Evolutionary conservation across 345 rosid species (phyloP).

Genomic region (Cardamine resedifolia): DNA sequence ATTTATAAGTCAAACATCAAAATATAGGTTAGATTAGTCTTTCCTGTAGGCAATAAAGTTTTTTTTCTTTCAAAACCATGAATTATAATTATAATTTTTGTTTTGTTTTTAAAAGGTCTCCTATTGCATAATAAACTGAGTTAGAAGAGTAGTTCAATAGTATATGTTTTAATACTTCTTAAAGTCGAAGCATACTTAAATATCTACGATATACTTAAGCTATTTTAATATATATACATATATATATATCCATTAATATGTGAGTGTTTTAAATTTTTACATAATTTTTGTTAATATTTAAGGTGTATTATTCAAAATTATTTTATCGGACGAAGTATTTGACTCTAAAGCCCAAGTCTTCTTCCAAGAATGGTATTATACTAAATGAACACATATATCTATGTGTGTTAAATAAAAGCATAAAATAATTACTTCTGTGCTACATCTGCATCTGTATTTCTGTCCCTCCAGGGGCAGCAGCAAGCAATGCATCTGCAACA

Average conservation of each 20-base stretch:
- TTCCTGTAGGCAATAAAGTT: not conserved
- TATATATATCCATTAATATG: not conserved
- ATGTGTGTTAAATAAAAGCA: conserved; percentile 5
- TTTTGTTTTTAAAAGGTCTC: not conserved
- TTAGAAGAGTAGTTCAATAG: not conserved
- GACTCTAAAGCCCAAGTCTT: conserved; percentile 27
- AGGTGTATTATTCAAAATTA: not conserved
- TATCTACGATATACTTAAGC: not conserved
- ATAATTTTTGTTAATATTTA: not conserved
- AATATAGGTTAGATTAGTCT: not conserved
- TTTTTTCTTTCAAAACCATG: too few species aligned
- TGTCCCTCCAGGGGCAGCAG: conserved; percentile 26
- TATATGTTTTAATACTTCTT: not conserved
- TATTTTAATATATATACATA: not conserved
- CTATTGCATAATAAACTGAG: not conserved
- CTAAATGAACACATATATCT: conserved; percentile 19
- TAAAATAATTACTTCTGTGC: conserved; percentile 6
- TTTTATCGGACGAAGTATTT: conserved; percentile 29
- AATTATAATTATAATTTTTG: too few species aligned
- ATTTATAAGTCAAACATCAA: not conserved
- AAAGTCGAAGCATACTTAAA: conserved; percentile 17
- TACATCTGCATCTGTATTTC: conserved; percentile 19
- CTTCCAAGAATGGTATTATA: conserved; percentile 22
- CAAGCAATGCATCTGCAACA: conserved; percentile 28
- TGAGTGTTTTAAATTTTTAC: not conserved